These are phyloP conservation scores for Botrytis porri DNA, from an alignment of 2,329 filamentous ascomycete species.

Conservation along the genomic window DNA sequence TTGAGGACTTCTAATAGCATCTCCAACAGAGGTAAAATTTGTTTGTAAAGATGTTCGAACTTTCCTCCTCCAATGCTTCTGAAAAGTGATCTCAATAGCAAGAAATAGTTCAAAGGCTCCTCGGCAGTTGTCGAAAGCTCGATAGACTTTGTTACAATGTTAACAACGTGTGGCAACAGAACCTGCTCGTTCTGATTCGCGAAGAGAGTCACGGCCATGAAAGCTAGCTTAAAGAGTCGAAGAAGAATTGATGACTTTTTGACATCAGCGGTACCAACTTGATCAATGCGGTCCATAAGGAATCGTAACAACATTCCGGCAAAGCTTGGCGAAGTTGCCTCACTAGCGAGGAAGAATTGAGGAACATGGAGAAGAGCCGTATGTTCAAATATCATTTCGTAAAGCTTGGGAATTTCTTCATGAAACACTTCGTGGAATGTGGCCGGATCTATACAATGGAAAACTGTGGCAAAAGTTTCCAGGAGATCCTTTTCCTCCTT, in stretches of 20 bases:
- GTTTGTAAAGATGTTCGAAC: constrained; percentile 97
- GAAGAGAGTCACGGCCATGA: constrained; percentile 98
- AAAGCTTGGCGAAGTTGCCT: constrained; percentile 95
- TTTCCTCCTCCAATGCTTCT: constrained; percentile 94
- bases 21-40: constrained; percentile 91
- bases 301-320: constrained; percentile 98
- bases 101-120: constrained; percentile 98
- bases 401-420: constrained; percentile 92
- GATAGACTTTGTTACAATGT: constrained; percentile 96
- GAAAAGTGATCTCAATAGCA: constrained; percentile 87
- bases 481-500: constrained; percentile 97
- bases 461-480: constrained; percentile 96
- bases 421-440: constrained; percentile 99
- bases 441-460: constrained; percentile 96
- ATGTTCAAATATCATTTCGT: constrained; percentile 97
- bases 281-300: constrained; percentile 92
- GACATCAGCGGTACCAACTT: constrained; percentile 88
- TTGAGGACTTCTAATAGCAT: constrained; percentile 98
- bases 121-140: constrained; percentile 93
- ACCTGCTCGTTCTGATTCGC: constrained; percentile 94
- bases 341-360: constrained; percentile 97
- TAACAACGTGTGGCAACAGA: constrained; percentile 89
- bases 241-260: constrained; percentile 91
- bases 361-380: constrained; percentile 90
- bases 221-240: constrained; percentile 93